Base-by-base conservation (phyloP, 495 filamentous ascomycete genomes). In the Annulohypoxylon stygium region DNA sequence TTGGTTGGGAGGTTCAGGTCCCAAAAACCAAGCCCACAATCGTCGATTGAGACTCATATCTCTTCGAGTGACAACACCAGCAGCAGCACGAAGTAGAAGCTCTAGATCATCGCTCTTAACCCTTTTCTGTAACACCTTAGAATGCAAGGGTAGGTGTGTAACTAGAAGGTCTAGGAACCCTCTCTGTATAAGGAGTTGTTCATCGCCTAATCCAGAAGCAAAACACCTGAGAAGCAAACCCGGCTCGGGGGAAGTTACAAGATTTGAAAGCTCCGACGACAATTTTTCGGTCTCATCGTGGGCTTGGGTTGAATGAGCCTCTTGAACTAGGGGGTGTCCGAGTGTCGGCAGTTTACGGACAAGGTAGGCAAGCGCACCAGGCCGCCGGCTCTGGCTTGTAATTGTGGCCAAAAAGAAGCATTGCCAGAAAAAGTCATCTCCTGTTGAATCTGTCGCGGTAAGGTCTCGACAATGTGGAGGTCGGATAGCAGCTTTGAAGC, bases 1-100 rank as follows among this genome's bases (percentile, higher is more conserved):
- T 25, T 85, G 84, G 41, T 80, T 82, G 1, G 86, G 69, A 26
- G 88, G 87, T 63, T 96, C 93, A 1, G 94, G 95, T 2, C 96
- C 96, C 7, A 99, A 83, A 65, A 98, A 89, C 96, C 96, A 99
- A n/a, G 93, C 86, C 95, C 96, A 99, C 39, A 99, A 83, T 41
- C 96, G 87, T 66, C 96, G 85, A 78, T 99, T 99, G 58, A 99
- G 83, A 74, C 94, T 95, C 96, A 98, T 98, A 55, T 99, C 96
- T 80, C 95, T 87, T 34, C 96, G 88, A 26, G 88, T 87, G 2
- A 97, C 93, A 45, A 99, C 95, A 0, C 93, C 90, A 6, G 89
- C 89, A 18, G 95, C 96, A 41, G 97, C 92, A 71, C 88, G 87
- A 25, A 97, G 86, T 8, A 99, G 85, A 12, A 91, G 89, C 72